phyloP scores from a whole-genome alignment of 805 yeast genomes.

The Sugiyamaella americana region DNA sequence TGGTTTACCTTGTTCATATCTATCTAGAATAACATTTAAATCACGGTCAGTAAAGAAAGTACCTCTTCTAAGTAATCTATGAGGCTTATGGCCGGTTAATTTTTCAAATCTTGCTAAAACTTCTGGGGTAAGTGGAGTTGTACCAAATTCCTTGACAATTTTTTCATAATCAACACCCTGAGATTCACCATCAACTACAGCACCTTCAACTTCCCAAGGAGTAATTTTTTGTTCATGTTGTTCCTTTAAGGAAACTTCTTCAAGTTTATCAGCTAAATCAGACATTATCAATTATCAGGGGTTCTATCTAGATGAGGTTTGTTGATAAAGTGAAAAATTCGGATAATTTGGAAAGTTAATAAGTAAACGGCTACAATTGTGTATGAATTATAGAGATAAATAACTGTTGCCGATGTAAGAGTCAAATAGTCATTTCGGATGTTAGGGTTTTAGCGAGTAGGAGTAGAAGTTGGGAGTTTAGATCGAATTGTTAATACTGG shows the following conservation, averaged over 20 bases:
- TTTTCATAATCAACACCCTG: constrained; percentile 90
- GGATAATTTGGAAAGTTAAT: no score
- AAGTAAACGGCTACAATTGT: no score
- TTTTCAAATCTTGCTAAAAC: constrained; percentile 66
- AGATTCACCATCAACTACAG: constrained; percentile 89
- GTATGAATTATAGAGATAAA: no score
- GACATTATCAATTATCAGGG: neutral
- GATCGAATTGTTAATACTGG: no score
- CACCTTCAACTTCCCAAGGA: constrained; percentile 99
- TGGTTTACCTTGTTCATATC: constrained; percentile 91
- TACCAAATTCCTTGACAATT: constrained; percentile 81
- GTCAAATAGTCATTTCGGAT: no score
- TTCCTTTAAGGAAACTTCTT: constrained; percentile 10
- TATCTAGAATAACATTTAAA: constrained; percentile 59
- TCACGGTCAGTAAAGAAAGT: constrained; percentile 84
- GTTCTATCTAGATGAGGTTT: no score
- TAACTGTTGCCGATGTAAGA: no score
- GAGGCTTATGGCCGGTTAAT: constrained; percentile 89
- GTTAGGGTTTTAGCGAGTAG: no score
- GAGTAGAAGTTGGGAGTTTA: no score
- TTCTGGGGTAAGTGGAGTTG: constrained; percentile 61
- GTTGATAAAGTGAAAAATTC: no score
- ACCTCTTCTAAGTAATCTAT: constrained; percentile 83
- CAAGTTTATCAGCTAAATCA: constrained; percentile 16
- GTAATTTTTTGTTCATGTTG: constrained; percentile 53